phyloP scores from a whole-genome alignment of 345 rosid genomes.

The Gossypium turneri region DNA sequence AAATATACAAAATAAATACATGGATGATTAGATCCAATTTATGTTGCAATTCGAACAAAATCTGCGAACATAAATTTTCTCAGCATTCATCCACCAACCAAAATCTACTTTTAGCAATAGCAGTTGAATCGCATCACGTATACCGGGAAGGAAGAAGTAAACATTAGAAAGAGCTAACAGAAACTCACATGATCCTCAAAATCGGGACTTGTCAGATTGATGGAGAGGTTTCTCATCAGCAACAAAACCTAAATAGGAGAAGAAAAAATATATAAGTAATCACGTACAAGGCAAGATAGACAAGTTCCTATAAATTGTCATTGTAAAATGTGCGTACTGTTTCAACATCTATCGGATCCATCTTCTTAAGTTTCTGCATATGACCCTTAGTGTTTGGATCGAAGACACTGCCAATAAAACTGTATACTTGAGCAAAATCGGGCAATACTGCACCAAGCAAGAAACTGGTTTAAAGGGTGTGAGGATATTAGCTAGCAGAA shows the following conservation, averaged over 20 bases:
- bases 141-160: not conserved
- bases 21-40: too few relatives aligned
- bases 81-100: not conserved
- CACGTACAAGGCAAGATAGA: not conserved
- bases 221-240: slow-evolving; percentile 89
- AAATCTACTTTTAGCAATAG: not conserved
- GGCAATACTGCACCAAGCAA: slow-evolving; percentile 65
- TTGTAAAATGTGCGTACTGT: slow-evolving; percentile 44
- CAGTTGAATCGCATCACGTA: not conserved
- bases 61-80: too few relatives aligned
- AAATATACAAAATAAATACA: not conserved
- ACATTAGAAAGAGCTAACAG: not conserved
- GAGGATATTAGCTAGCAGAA: not conserved
- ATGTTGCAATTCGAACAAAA: too few relatives aligned
- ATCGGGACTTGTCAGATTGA: slow-evolving; percentile 79
- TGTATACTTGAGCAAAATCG: slow-evolving; percentile 79
- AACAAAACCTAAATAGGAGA: slow-evolving; percentile 56
- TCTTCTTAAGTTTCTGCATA: slow-evolving; percentile 73
- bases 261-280: slow-evolving; percentile 14
- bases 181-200: slow-evolving; percentile 90
- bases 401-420: slow-evolving; percentile 47
- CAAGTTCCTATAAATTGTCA: slow-evolving; percentile 1
- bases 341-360: slow-evolving; percentile 91
- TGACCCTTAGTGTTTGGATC: slow-evolving; percentile 69
- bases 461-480: slow-evolving; percentile 10